Evolutionary conservation across 495 filamentous ascomycete genomes (phyloP).

Genomic region (Glonium stellatum): DNA sequence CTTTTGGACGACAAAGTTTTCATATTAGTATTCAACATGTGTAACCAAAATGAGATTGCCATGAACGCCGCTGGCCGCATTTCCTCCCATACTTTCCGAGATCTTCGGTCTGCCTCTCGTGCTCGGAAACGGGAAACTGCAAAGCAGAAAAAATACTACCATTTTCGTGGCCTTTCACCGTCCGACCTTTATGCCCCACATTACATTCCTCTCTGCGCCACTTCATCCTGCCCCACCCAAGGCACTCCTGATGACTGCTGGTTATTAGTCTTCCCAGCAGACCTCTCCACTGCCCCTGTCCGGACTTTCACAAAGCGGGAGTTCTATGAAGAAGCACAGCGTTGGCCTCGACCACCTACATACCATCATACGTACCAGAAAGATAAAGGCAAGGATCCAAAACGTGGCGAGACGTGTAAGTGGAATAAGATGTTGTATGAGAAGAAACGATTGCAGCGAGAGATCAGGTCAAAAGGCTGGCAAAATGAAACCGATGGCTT

Average conservation of each 20-base stretch:
- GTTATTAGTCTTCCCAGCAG: neutral
- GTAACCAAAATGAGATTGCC: neutral
- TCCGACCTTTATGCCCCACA: neutral
- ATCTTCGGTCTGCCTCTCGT: neutral
- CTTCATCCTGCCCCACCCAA: neutral
- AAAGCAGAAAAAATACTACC: neutral
- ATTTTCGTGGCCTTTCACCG: neutral
- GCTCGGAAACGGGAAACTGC: neutral
- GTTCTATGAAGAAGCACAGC: neutral
- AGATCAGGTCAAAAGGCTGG: neutral
- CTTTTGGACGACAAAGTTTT: neutral
- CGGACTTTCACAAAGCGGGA: neutral
- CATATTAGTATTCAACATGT: neutral
- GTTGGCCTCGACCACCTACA: neutral
- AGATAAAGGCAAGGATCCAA: neutral
- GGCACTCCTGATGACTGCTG: neutral
- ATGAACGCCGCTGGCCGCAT: neutral
- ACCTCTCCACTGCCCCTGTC: neutral
- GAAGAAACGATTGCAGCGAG: neutral
- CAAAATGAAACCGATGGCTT: neutral
- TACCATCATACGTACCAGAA: constrained; percentile 1
- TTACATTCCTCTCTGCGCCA: neutral
- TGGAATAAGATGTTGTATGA: neutral
- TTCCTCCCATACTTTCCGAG: neutral
- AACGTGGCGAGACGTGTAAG: neutral